phyloP scores from a whole-genome alignment of 2,329 filamentous ascomycete genomes.

The Alternaria triticina region DNA sequence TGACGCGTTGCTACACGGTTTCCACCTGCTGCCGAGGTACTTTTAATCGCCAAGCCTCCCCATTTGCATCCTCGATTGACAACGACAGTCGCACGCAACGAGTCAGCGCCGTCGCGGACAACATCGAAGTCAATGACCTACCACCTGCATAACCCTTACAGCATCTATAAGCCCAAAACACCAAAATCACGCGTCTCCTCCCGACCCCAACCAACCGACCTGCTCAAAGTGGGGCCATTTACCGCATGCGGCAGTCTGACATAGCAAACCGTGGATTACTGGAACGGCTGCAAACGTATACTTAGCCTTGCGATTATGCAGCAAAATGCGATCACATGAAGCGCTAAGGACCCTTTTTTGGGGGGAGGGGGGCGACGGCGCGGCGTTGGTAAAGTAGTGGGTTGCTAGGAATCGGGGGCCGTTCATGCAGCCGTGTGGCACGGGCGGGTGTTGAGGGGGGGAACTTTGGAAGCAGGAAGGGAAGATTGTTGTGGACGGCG shows the following conservation, averaged over 20 bases:
- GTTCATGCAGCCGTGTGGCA: constrained; percentile 8
- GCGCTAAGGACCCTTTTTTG: not conserved
- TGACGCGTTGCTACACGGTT: not conserved
- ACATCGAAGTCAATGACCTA: not conserved
- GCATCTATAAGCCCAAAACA: not conserved
- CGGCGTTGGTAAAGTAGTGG: not conserved
- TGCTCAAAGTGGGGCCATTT: constrained; percentile 16
- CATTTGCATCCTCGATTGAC: not conserved
- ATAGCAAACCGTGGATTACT: constrained; percentile 33
- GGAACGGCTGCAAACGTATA: constrained; percentile 43
- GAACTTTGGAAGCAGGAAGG: not conserved
- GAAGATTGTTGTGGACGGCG: not conserved
- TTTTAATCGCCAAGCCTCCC: not conserved
- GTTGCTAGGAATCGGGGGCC: constrained; percentile 7
- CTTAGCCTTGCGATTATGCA: constrained; percentile 24
- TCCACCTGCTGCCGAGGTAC: constrained; percentile 1
- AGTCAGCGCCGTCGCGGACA: not conserved
- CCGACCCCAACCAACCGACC: not conserved
- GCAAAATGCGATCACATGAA: constrained; percentile 23
- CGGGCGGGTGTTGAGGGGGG: not conserved
- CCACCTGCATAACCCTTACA: not conserved
- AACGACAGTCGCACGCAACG: not conserved
- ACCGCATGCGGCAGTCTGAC: constrained; percentile 28
- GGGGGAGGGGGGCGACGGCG: not conserved
- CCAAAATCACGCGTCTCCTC: not conserved